Evolutionary conservation across 306 rosid genomes (phyloP), one percentile per base, ranked within the genome.

Genomic region (Carpinus viminea): DNA sequence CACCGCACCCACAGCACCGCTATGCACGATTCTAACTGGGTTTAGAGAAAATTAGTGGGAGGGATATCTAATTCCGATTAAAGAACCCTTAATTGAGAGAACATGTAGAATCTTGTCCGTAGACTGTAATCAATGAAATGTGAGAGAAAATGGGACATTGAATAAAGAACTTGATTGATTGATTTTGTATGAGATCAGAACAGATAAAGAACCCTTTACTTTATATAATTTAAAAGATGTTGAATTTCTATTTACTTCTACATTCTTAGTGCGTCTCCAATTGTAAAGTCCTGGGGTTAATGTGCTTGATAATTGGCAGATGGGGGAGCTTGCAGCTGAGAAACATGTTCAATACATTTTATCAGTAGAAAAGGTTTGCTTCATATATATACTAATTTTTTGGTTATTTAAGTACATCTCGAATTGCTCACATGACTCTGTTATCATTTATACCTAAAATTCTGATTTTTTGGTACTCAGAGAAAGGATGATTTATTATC

Each of bases 401-500:
- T 7, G 65, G 21, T 59, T 51, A n/a, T 12, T 2, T 5, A 6
- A 70, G 15, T 59, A 45, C 17, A 11, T 72, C 9, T 48, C 28
- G 57, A 74, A 38, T 60, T 74, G 26, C 72, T 76, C 18, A 66
- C 34, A 82, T 76, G 62, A 15, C 8, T 7, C n/a, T 45, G 31
- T 18, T 75, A 47, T 62, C 68, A 1, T 75, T 77, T 79, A 13
- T 38, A 20, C 34, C 36, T 20, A 70, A 21, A 55, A 46, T 56
- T 41, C 68, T 18, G 10, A 46, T 31, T 61, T 66, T 17, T 50
- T 66, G 6, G 54, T 18, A 74, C 75, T 20, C 88, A 92, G 97
- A 90, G 78, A 85, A 91, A 94, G 85, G 95, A 91, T 73, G 90
- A 87, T 60, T 89, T 92, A 69, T 90, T 87, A 76, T 91, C 97